These are phyloP conservation scores for Picochlorum sp. DNA, from an alignment of 139 green algal species.

Conservation along the genomic window DNA sequence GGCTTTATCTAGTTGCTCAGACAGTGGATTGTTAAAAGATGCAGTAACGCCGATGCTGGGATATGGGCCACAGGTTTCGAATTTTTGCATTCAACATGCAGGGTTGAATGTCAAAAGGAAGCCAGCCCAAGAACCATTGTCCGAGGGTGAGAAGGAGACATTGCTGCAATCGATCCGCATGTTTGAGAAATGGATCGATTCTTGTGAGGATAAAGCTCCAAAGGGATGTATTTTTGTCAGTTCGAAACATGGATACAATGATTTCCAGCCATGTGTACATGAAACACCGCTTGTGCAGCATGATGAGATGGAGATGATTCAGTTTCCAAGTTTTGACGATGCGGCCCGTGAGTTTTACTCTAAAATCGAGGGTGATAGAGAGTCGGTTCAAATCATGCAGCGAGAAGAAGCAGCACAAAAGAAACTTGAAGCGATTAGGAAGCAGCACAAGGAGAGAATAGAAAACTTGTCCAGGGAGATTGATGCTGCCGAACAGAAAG, in stretches of 20 bases:
- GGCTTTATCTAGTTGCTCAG: not conserved
- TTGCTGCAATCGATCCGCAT: slow-evolving; percentile 27
- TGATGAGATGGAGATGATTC: slow-evolving; percentile 3
- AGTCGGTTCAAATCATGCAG: slow-evolving; percentile 36
- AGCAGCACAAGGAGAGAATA: slow-evolving; percentile 60
- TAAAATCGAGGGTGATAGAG: slow-evolving; percentile 73
- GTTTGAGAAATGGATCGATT: slow-evolving; percentile 47
- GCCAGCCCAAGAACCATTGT: slow-evolving; percentile 16
- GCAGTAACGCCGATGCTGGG: slow-evolving; percentile 32
- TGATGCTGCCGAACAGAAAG: slow-evolving; percentile 30
- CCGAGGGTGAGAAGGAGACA: slow-evolving; percentile 2
- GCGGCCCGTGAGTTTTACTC: slow-evolving; percentile 87
- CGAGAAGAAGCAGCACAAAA: slow-evolving; percentile 50
- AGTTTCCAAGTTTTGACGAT: slow-evolving; percentile 77
- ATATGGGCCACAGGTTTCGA: slow-evolving; percentile 71
- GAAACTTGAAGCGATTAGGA: slow-evolving; percentile 69
- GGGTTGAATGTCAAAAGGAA: slow-evolving; percentile 40
- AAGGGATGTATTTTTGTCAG: slow-evolving; percentile 40
- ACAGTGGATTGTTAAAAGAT: slow-evolving; percentile 15
- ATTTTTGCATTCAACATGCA: slow-evolving; percentile 70
- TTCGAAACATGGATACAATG: slow-evolving; percentile 17
- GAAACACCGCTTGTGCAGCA: slow-evolving; percentile 8
- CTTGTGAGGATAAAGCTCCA: slow-evolving; percentile 35
- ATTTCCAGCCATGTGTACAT: slow-evolving; percentile 64
- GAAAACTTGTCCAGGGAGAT: slow-evolving; percentile 55